phyloP scores from a whole-genome alignment of 345 rosid species.

The Aurinia saxatilis region DNA sequence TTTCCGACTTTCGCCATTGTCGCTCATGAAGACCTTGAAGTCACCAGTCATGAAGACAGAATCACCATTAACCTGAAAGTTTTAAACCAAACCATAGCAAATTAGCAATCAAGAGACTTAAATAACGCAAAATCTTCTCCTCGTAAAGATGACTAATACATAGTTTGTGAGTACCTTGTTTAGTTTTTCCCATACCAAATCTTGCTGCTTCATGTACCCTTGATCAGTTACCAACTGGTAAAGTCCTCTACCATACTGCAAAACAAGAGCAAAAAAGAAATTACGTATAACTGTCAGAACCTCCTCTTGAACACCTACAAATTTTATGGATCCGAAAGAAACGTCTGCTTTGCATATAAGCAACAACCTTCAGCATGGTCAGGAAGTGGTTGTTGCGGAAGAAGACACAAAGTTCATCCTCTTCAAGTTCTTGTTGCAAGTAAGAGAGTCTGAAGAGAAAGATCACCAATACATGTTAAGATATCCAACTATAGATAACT shows the following conservation, averaged over 20 bases:
- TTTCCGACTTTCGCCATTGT: constrained; percentile 37
- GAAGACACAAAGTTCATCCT: constrained; percentile 79
- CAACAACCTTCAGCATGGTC: constrained; percentile 87
- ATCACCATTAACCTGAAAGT: constrained; percentile 72
- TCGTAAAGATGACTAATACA: neutral
- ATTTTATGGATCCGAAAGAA: neutral
- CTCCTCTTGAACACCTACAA: neutral
- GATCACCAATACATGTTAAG: neutral
- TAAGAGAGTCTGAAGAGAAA: constrained; percentile 53
- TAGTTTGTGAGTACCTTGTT: constrained; percentile 45
- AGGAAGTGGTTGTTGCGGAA: constrained; percentile 93
- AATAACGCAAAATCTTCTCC: neutral
- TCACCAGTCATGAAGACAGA: constrained; percentile 64
- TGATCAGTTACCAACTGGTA: constrained; percentile 85
- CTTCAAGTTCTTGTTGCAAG: constrained; percentile 63
- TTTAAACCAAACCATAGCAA: constrained; percentile 3
- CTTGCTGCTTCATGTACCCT: constrained; percentile 68
- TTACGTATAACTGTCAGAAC: neutral
- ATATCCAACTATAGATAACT: neutral
- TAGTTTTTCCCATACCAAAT: constrained; percentile 90
- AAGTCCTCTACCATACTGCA: constrained; percentile 67
- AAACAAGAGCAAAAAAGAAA: constrained; percentile 1
- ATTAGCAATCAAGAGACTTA: neutral
- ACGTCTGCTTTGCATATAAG: neutral
- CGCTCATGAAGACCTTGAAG: constrained; percentile 67